These are phyloP conservation scores for Trichosanthes cucumerina DNA, from an alignment of 306 rosid species.

Conservation along the genomic window DNA sequence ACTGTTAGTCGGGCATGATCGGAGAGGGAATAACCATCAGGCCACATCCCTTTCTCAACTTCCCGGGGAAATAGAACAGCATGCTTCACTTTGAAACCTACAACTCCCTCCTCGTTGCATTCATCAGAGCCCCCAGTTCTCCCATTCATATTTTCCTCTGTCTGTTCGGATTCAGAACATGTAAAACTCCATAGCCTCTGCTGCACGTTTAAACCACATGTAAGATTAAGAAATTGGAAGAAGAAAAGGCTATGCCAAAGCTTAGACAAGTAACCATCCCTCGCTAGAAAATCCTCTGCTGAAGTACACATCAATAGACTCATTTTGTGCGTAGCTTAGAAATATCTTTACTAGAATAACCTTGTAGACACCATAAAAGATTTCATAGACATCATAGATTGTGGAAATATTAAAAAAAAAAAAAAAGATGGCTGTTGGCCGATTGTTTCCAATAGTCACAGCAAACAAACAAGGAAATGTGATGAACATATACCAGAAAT, in stretches of 20 bases:
- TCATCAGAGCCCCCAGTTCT: constrained; percentile 8
- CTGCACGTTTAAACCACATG: constrained; percentile 23
- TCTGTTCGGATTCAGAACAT: constrained; percentile 32
- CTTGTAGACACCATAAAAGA: no score
- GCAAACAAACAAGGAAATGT: neutral
- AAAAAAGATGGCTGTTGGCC: no score
- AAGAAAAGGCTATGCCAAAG: neutral
- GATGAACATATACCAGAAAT: constrained; percentile 58
- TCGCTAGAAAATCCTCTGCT: no score
- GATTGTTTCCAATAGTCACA: no score
- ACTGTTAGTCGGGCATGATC: constrained; percentile 74
- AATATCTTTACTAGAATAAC: no score
- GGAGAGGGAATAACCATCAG: constrained; percentile 67
- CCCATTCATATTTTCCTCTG: constrained; percentile 25
- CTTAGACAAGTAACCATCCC: no score
- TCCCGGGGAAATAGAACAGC: constrained; percentile 63
- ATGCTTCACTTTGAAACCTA: constrained; percentile 65
- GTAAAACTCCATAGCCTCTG: constrained; percentile 56
- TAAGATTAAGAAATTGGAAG: neutral
- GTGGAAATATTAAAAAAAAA: no score
- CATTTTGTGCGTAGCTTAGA: no score
- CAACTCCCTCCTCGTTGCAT: constrained; percentile 23
- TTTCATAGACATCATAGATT: no score
- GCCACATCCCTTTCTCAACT: constrained; percentile 80
- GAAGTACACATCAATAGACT: no score